Evolutionary conservation across 176 grass and related monocot species (phyloP).

Genomic region (Coix lacrymajobi): DNA sequence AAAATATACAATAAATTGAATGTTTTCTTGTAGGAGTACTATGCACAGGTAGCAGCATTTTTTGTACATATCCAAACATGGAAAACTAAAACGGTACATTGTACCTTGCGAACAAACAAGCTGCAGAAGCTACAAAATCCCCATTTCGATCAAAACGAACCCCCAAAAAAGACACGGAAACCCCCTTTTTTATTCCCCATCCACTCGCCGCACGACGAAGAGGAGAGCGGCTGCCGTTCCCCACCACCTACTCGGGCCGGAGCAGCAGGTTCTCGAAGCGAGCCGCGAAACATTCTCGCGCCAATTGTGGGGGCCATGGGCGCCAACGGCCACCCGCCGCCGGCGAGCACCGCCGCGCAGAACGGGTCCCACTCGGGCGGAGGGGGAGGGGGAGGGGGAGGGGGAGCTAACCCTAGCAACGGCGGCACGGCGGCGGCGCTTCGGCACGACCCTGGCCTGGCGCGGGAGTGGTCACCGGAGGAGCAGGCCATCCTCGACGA

Average conservation of each 20-base stretch:
- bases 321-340: constrained; percentile 67
- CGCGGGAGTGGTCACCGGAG: constrained; percentile 71
- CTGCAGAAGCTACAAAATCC: background rate
- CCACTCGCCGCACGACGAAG: constrained; percentile 28
- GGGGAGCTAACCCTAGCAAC: constrained; percentile 67
- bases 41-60: no score
- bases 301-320: constrained; percentile 46
- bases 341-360: constrained; percentile 30
- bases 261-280: constrained; percentile 23
- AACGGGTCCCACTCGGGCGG: constrained; percentile 41
- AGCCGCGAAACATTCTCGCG: constrained; percentile 9
- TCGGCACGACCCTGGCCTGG: constrained; percentile 78
- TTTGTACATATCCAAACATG: background rate
- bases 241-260: background rate
- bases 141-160: constrained; percentile 23
- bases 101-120: background rate
- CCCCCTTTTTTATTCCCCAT: constrained; percentile 18
- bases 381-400: constrained; percentile 35
- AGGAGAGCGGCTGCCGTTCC: constrained; percentile 16
- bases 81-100: background rate
- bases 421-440: constrained; percentile 38
- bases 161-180: constrained; percentile 16
- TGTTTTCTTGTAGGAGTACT: no score
- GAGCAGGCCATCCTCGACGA: constrained; percentile 78
- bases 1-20: no score